A percentile compares a stretch with the other conserved stretches of the same genome.
Evolutionary conservation across 169 alveolate species (phyloP).

Genomic region (Amoebophrya sp.): DNA sequence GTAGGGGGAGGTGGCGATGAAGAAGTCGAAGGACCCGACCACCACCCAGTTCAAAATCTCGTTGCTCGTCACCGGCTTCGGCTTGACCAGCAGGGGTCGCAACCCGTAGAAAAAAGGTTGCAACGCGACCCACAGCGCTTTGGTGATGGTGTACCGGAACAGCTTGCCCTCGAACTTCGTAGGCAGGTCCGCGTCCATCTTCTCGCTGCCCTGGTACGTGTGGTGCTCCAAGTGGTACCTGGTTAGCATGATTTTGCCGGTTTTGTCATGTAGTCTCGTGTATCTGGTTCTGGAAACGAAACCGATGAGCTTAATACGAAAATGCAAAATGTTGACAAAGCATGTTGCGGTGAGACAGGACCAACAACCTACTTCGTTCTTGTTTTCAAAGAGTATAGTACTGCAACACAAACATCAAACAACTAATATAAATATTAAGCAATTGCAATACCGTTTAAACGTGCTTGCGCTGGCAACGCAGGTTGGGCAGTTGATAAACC

Average conservation of each 20-base stretch:
- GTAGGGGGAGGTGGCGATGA: conserved; percentile 35
- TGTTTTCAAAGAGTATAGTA: too few relatives aligned
- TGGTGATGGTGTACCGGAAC: conserved; percentile 49
- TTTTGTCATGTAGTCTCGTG: neutral
- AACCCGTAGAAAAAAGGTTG: conserved; percentile 55
- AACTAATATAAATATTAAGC: neutral
- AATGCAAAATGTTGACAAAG: too few relatives aligned
- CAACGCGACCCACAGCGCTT: conserved; percentile 48
- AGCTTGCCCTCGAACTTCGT: conserved; percentile 52
- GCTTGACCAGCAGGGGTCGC: conserved; percentile 56
- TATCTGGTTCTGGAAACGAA: too few relatives aligned
- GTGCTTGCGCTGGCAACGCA: conserved; percentile 64
- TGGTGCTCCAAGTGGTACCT: conserved; percentile 71
- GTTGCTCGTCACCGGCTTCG: conserved; percentile 42
- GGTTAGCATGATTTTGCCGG: neutral
- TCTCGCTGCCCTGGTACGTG: conserved; percentile 48
- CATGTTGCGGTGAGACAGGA: too few relatives aligned
- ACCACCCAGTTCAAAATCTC: conserved; percentile 53
- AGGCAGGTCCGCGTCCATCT: conserved; percentile 52
- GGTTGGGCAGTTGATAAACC: conserved; percentile 56
- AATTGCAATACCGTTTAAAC: conserved; percentile 47
- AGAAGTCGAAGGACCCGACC: conserved; percentile 41
- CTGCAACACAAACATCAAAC: neutral
- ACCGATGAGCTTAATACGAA: too few relatives aligned
- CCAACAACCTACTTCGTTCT: too few relatives aligned